phyloP scores from a whole-genome alignment of 108 stramenopile species.

The Bacterosira constricta region DNA sequence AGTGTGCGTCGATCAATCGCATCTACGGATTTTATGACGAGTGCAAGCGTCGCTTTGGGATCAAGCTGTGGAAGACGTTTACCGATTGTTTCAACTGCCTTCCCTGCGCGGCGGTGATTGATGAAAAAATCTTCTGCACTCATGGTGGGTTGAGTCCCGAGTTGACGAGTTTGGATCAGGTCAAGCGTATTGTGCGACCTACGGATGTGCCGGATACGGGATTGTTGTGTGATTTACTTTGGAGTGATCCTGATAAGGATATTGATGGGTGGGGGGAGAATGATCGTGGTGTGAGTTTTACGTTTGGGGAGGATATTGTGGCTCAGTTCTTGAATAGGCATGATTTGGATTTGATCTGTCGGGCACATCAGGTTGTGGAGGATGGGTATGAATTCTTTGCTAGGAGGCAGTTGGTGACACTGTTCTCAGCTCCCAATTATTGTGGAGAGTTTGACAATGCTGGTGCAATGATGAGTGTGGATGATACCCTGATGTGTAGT shows the following conservation, averaged over 20 bases:
- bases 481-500: constrained; percentile 99
- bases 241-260: constrained; percentile 99
- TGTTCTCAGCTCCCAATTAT: constrained; percentile 99
- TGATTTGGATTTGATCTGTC: constrained; percentile 98
- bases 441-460: constrained; percentile 99
- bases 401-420: constrained; percentile 96
- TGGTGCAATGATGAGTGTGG: constrained; percentile 99
- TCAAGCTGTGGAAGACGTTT: constrained; percentile 99
- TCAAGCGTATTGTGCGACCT: constrained; percentile 95
- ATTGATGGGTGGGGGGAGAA: constrained; percentile 99
- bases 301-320: constrained; percentile 99
- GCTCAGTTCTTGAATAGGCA: constrained; percentile 96
- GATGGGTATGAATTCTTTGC: constrained; percentile 99
- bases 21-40: constrained; percentile 99
- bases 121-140: constrained; percentile 99
- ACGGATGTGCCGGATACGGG: constrained; percentile 99
- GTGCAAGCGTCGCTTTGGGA: constrained; percentile 96
- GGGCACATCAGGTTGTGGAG: constrained; percentile 99
- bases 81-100: constrained; percentile 99
- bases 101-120: constrained; percentile 98
- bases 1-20: constrained; percentile 98
- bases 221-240: constrained; percentile 98
- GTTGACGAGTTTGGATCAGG: constrained; percentile 95
- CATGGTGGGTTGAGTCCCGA: constrained; percentile 98
- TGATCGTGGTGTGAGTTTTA: constrained; percentile 99